Conservation (phyloP, 257 asterid genomes). For the Lycium barbarum region DNA sequence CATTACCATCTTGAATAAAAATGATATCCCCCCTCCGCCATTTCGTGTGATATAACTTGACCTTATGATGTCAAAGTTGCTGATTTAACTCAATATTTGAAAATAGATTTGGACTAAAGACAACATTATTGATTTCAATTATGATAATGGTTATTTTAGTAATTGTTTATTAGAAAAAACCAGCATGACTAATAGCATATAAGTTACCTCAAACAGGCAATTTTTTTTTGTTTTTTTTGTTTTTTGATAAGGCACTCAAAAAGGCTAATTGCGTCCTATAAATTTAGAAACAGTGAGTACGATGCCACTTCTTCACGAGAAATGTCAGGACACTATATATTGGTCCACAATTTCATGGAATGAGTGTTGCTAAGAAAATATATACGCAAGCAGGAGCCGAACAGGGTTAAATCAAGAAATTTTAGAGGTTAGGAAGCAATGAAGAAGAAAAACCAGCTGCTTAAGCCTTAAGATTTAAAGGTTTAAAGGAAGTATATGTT, state of each 20-base stretch:
- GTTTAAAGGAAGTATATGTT: background rate
- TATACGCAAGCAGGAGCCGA: background rate
- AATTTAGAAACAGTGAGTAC: background rate
- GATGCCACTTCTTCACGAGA: conserved; percentile 20
- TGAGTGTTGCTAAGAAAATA: background rate
- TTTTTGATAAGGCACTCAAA: background rate
- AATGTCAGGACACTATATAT: background rate
- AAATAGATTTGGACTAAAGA: background rate
- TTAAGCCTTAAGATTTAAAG: background rate
- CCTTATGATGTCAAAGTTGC: background rate
- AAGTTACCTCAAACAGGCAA: background rate
- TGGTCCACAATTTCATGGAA: background rate
- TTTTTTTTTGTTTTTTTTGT: too few species aligned
- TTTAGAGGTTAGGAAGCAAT: background rate
- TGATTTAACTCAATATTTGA: background rate
- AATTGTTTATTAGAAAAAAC: background rate
- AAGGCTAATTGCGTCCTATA: background rate
- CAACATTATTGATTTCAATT: background rate
- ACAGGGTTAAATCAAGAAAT: background rate
- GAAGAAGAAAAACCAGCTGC: background rate
- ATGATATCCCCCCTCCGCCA: background rate
- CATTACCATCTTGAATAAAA: conserved; percentile 3
- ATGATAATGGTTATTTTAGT: background rate
- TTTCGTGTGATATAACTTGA: background rate
- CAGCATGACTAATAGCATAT: background rate